A percentile compares a stretch with the other conserved stretches of the same genome.
Evolutionary conservation across 2,329 filamentous ascomycete genomes (phyloP).

Genomic region (Pyrenophora tritici-repentis): DNA sequence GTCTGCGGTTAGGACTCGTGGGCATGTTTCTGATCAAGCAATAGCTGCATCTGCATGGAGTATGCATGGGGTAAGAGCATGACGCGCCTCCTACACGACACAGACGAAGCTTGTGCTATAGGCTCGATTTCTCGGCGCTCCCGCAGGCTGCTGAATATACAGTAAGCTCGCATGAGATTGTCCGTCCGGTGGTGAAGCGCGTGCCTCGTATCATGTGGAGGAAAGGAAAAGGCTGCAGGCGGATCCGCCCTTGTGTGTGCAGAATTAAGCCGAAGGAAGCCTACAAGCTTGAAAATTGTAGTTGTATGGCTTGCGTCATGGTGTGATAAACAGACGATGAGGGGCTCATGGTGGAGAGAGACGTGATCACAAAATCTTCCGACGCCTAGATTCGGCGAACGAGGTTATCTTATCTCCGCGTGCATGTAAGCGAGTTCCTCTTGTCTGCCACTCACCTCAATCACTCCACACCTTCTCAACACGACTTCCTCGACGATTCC

Average conservation of each 20-base stretch:
- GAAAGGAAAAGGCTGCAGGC: conserved; percentile 14
- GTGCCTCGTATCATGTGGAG: conserved; percentile 31
- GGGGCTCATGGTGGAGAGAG: conserved; percentile 15
- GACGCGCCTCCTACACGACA: conserved; percentile 23
- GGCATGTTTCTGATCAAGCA: conserved; percentile 25
- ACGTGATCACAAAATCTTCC: not conserved
- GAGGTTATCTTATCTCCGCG: conserved; percentile 8
- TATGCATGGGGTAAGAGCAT: conserved; percentile 23
- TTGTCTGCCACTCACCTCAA: conserved; percentile 5
- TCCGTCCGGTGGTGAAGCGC: conserved; percentile 27
- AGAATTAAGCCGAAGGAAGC: conserved; percentile 41
- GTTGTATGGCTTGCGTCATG: conserved; percentile 23
- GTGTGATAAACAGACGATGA: conserved; percentile 23
- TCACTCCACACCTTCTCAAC: not conserved
- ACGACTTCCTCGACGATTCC: not conserved
- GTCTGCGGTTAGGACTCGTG: conserved; percentile 31
- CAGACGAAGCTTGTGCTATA: conserved; percentile 17
- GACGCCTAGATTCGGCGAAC: not conserved
- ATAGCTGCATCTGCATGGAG: not conserved
- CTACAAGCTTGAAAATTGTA: conserved; percentile 12
- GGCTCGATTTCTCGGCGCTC: conserved; percentile 8
- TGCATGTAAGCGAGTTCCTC: conserved; percentile 1
- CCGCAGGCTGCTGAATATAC: conserved; percentile 1
- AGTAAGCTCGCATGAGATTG: conserved; percentile 20
- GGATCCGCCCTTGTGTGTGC: conserved; percentile 15